These are phyloP conservation scores for Pestalotiopsis fici DNA, from an alignment of 2,329 filamentous ascomycete genomes.

Conservation along the genomic window DNA sequence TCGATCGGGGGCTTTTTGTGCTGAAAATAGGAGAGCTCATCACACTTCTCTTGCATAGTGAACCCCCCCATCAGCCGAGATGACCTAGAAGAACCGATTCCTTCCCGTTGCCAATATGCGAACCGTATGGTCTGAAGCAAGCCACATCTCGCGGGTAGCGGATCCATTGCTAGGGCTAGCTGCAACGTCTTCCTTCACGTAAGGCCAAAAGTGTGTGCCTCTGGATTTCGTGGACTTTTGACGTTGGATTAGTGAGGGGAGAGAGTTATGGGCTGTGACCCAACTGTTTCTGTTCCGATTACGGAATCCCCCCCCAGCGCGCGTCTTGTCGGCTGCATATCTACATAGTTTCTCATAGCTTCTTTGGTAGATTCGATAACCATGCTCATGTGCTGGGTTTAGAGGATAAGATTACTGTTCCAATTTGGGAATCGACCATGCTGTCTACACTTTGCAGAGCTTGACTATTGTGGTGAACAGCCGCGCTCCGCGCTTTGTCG, in stretches of 20 bases:
- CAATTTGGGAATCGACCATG: neutral
- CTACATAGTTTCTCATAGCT: neutral
- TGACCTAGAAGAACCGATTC: neutral
- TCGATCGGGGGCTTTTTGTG: neutral
- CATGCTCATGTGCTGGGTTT: neutral
- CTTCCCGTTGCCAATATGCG: slow-evolving; percentile 3
- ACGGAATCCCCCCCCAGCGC: neutral
- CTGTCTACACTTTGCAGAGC: neutral
- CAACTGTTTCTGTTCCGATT: neutral
- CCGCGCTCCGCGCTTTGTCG: neutral
- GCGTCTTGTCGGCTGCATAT: neutral
- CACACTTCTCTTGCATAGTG: neutral
- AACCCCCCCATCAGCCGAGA: neutral
- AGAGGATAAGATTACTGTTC: neutral
- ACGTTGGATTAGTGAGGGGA: neutral
- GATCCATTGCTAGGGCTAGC: neutral
- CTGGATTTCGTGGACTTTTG: neutral
- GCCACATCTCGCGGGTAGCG: slow-evolving; percentile 4
- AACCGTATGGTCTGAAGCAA: neutral
- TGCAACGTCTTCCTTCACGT: neutral
- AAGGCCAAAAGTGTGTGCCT: neutral
- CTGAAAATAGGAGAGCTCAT: neutral
- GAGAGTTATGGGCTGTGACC: neutral
- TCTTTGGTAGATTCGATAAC: neutral
- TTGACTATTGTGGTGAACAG: neutral